These are phyloP conservation scores for Xenoacremonium recifei DNA, from an alignment of 2,329 filamentous ascomycete species.

Conservation along the genomic window DNA sequence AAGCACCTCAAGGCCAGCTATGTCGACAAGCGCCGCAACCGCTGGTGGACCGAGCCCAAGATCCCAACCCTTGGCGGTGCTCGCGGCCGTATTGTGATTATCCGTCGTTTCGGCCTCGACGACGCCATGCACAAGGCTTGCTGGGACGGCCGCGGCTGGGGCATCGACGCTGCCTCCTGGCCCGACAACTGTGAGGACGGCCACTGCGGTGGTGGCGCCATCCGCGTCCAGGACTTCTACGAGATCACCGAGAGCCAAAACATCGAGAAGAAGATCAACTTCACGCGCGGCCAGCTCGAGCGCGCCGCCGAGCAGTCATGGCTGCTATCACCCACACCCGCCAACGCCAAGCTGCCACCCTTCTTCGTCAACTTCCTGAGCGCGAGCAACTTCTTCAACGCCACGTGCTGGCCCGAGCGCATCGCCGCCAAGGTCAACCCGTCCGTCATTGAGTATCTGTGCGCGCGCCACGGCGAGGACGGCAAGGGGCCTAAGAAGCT, in stretches of 20 bases:
- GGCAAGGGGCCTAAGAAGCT: slow-evolving; percentile 49
- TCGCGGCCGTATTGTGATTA: slow-evolving; percentile 78
- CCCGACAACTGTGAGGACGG: slow-evolving; percentile 86
- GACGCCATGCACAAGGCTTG: slow-evolving; percentile 47
- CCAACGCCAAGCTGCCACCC: slow-evolving; percentile 37
- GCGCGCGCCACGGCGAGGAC: slow-evolving; percentile 52
- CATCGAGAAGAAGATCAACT: slow-evolving; percentile 78
- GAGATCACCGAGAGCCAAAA: slow-evolving; percentile 73
- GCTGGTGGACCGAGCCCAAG: slow-evolving; percentile 77
- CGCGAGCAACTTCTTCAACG: slow-evolving; percentile 92
- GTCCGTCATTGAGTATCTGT: slow-evolving; percentile 63
- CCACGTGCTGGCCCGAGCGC: slow-evolving; percentile 87
- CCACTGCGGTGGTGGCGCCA: slow-evolving; percentile 64
- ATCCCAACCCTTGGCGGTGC: slow-evolving; percentile 77
- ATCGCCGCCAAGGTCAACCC: slow-evolving; percentile 89
- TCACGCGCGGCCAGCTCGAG: slow-evolving; percentile 72
- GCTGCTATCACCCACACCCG: slow-evolving; percentile 40
- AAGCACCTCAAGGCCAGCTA: slow-evolving; percentile 74
- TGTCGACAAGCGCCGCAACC: slow-evolving; percentile 49
- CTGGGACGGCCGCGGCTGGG: slow-evolving; percentile 52
- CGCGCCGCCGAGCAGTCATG: slow-evolving; percentile 59
- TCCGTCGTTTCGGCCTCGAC: slow-evolving; percentile 75
- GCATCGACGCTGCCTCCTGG: slow-evolving; percentile 67
- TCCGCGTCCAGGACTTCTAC: slow-evolving; percentile 94
- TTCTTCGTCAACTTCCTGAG: slow-evolving; percentile 89